These are phyloP conservation scores for Calonectria multiphialidica DNA, from an alignment of 2,329 filamentous ascomycete species.

Conservation along the genomic window DNA sequence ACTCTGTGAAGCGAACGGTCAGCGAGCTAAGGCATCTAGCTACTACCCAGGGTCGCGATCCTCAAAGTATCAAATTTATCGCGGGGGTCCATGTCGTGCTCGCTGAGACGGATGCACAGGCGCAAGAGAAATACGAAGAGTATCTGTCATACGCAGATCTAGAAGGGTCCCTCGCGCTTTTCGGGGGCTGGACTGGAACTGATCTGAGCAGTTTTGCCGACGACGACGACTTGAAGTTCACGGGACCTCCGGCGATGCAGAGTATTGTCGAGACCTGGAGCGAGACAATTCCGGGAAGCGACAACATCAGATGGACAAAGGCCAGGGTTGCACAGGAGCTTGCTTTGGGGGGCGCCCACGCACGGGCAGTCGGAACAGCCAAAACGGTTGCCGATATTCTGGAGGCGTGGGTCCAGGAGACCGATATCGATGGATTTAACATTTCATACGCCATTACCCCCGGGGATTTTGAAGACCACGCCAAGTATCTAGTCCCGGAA, in stretches of 20 bases:
- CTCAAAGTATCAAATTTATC: slow-evolving; percentile 55
- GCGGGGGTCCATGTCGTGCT: slow-evolving; percentile 57
- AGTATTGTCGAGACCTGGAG: slow-evolving; percentile 30
- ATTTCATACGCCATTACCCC: slow-evolving; percentile 27
- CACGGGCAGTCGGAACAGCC: slow-evolving; percentile 26
- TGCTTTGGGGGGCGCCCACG: slow-evolving; percentile 55
- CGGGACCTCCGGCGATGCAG: slow-evolving; percentile 54
- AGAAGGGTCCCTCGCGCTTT: slow-evolving; percentile 57
- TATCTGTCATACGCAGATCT: slow-evolving; percentile 56
- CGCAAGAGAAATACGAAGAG: slow-evolving; percentile 55
- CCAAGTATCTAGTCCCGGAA: slow-evolving; percentile 27
- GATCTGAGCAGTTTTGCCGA: slow-evolving; percentile 56
- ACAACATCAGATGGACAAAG: slow-evolving; percentile 65
- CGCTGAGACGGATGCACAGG: slow-evolving; percentile 57
- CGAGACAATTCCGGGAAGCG: slow-evolving; percentile 24
- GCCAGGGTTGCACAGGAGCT: slow-evolving; percentile 66
- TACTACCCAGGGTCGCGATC: slow-evolving; percentile 51
- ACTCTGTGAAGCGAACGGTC: slow-evolving; percentile 54
- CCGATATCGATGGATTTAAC: slow-evolving; percentile 34
- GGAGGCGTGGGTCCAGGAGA: slow-evolving; percentile 27
- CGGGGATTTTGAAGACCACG: slow-evolving; percentile 27
- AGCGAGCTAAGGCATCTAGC: slow-evolving; percentile 55
- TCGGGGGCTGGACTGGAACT: slow-evolving; percentile 60
- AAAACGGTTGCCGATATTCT: slow-evolving; percentile 32
- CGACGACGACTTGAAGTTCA: slow-evolving; percentile 59